These are phyloP conservation scores for Leccinum subrobustum DNA, from an alignment of 1,284 basidiomycete species.

Conservation along the genomic window DNA sequence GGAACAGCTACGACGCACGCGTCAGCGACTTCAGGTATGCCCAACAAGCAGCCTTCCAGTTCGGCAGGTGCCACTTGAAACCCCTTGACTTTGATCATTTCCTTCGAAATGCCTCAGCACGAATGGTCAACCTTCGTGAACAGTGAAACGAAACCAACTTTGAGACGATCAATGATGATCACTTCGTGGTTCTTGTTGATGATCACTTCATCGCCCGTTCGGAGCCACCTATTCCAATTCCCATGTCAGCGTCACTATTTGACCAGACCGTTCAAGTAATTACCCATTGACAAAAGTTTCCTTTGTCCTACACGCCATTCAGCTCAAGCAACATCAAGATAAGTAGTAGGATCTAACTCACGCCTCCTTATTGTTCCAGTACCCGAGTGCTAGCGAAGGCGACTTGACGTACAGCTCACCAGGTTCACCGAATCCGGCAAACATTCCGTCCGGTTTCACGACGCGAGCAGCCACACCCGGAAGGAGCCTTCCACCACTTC, in stretches of 20 bases:
- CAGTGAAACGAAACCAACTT: constrained; percentile 39
- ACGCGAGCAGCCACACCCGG: constrained; percentile 52
- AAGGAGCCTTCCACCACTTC: constrained; percentile 55
- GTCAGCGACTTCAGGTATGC: constrained; percentile 68
- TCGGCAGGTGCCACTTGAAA: constrained; percentile 72
- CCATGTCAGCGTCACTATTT: constrained; percentile 23
- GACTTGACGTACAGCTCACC: constrained; percentile 62
- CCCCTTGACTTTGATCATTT: constrained; percentile 65
- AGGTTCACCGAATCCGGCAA: constrained; percentile 54
- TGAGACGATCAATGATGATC: constrained; percentile 67
- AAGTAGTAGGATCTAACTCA: constrained; percentile 36
- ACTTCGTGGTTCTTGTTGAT: constrained; percentile 57
- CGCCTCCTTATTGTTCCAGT: constrained; percentile 62
- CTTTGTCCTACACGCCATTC: constrained; percentile 39
- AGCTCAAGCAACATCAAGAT: neutral
- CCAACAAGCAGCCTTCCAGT: constrained; percentile 68
- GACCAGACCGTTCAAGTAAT: neutral
- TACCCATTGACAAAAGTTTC: constrained; percentile 56
- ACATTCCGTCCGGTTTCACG: constrained; percentile 57
- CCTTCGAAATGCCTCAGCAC: constrained; percentile 34
- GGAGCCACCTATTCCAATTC: constrained; percentile 53
- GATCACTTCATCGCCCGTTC: constrained; percentile 66
- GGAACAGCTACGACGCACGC: constrained; percentile 77
- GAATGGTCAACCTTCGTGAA: neutral
- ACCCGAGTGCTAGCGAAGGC: constrained; percentile 57